Evolutionary conservation across 108 stramenopile genomes (phyloP).

Genomic region (Stephanodiscus minutulus): DNA sequence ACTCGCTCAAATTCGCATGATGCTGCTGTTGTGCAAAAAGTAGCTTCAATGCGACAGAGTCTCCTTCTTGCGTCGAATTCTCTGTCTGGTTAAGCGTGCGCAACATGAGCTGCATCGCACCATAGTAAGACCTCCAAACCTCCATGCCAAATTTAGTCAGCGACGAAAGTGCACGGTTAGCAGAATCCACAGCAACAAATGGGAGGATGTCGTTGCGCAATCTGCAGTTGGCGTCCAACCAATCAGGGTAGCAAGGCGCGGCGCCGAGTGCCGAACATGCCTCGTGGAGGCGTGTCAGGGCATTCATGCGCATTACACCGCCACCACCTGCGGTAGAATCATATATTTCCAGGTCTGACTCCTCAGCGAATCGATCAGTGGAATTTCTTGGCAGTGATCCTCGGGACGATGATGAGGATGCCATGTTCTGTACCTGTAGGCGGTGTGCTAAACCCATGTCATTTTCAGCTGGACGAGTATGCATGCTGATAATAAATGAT

Average conservation of each 20-base stretch:
- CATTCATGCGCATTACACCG: conserved; percentile 20
- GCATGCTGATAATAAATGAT: conserved; percentile 57
- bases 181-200: conserved; percentile 51
- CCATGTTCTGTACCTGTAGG: conserved; percentile 6
- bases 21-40: conserved; percentile 26
- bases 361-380: conserved; percentile 26
- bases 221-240: conserved; percentile 65
- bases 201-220: conserved; percentile 51
- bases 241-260: conserved; percentile 81
- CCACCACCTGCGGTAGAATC: conserved; percentile 28
- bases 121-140: conserved; percentile 46
- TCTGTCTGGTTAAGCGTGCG: conserved; percentile 5
- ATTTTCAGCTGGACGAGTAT: conserved; percentile 55
- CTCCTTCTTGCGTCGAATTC: background rate
- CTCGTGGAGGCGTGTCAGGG: conserved; percentile 54
- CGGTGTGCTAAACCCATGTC: conserved; percentile 22
- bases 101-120: conserved; percentile 23
- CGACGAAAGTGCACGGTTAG: conserved; percentile 47
- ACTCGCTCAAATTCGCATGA: conserved; percentile 30
- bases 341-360: conserved; percentile 32
- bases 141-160: conserved; percentile 47
- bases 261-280: conserved; percentile 68
- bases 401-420: background rate
- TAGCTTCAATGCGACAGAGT: conserved; percentile 21
- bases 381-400: conserved; percentile 32